Percentiles rank a stretch among this genome's conserved stretches.
Conservation (phyloP, 352 stramenopile genomes). For the Phytophthora parvispora region DNA sequence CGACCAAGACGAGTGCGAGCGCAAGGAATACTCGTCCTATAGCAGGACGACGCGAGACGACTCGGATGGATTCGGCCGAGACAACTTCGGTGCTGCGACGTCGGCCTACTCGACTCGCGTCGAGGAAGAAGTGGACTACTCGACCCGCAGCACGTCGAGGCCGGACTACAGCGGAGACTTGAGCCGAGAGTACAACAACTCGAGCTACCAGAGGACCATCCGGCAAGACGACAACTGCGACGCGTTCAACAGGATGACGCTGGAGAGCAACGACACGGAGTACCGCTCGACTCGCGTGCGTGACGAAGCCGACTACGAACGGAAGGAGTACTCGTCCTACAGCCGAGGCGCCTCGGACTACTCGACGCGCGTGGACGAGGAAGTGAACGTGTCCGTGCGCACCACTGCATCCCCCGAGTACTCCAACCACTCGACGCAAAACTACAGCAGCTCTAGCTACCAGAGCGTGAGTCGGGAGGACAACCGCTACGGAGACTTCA, state of each 20-base stretch:
- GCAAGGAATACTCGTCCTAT: not conserved
- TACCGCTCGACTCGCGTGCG: not conserved
- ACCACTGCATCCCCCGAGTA: not conserved
- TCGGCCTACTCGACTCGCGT: constrained; percentile 1
- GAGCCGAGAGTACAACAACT: not conserved
- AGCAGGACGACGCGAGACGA: not conserved
- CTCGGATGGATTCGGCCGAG: not conserved
- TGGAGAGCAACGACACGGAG: not conserved
- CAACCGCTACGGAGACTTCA: not conserved
- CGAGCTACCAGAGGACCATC: not conserved
- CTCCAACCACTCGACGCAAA: not conserved
- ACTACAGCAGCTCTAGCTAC: constrained; percentile 5
- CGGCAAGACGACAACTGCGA: not conserved
- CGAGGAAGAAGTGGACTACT: constrained; percentile 1
- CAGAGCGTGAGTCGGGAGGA: not conserved
- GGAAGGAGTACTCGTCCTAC: not conserved
- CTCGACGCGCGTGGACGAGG: not conserved
- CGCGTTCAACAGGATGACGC: not conserved
- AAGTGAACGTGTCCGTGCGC: not conserved
- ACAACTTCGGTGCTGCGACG: not conserved
- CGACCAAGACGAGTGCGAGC: not conserved
- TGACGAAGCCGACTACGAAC: not conserved
- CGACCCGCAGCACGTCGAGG: not conserved
- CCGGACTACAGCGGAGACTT: not conserved
- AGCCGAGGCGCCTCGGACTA: not conserved